phyloP scores from a whole-genome alignment of 1,284 basidiomycete genomes.

The Boletus sp. region DNA sequence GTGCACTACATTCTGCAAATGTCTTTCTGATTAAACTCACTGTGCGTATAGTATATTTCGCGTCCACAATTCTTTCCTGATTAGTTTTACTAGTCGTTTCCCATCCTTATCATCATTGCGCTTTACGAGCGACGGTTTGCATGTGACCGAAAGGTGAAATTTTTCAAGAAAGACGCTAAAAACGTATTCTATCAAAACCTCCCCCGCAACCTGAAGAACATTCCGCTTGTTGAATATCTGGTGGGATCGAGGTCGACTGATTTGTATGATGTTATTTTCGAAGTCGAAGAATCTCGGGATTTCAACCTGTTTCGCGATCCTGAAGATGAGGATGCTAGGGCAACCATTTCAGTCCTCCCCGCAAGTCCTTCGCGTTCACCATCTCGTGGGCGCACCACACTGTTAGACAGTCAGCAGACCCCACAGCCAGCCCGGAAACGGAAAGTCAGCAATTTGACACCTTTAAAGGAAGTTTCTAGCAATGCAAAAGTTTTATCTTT shows the following conservation, averaged over 20 bases:
- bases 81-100: constrained; percentile 54
- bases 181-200: constrained; percentile 59
- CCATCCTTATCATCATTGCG: constrained; percentile 73
- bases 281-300: constrained; percentile 55
- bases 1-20: constrained; percentile 73
- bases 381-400: constrained; percentile 1
- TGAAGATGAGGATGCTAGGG: constrained; percentile 34
- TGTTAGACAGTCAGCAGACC: constrained; percentile 13
- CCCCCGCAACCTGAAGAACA: constrained; percentile 63
- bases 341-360: constrained; percentile 12
- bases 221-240: constrained; percentile 69
- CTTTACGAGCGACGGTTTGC: constrained; percentile 75
- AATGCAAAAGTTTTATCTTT: constrained; percentile 30
- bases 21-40: constrained; percentile 81
- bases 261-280: constrained; percentile 73
- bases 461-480: constrained; percentile 29
- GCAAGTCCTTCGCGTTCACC: constrained; percentile 13
- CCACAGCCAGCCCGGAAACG: constrained; percentile 19
- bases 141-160: constrained; percentile 45
- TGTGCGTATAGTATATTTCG: constrained; percentile 12
- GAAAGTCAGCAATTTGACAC: constrained; percentile 28
- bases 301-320: constrained; percentile 49
- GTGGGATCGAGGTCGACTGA: constrained; percentile 62
- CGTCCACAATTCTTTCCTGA: constrained; percentile 4
- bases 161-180: constrained; percentile 48